phyloP scores from a whole-genome alignment of 208 protist genomes.

The Leishmania major region DNA sequence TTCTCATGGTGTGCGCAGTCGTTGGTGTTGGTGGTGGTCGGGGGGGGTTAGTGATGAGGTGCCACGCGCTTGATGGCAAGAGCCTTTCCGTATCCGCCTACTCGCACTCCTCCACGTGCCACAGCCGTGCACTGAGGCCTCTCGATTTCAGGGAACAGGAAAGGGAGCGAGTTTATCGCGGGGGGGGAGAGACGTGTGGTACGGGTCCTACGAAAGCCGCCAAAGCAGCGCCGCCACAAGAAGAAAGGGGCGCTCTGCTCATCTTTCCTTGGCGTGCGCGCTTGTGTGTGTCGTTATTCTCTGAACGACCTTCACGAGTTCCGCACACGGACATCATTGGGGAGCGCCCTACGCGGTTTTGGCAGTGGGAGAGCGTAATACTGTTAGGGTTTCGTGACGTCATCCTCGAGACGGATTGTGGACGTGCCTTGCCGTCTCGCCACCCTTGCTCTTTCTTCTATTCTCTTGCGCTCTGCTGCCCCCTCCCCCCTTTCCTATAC shows the following conservation, averaged over 20 bases:
- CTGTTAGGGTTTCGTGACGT: background rate
- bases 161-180: background rate
- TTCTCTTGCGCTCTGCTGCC: background rate
- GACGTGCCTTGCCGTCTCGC: background rate
- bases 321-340: background rate
- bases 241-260: background rate
- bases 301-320: background rate
- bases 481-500: background rate
- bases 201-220: background rate
- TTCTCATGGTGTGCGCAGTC: background rate
- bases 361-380: background rate
- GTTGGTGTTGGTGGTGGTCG: background rate
- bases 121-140: background rate
- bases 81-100: background rate
- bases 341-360: background rate
- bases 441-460: background rate
- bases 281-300: background rate
- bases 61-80: background rate
- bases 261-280: background rate
- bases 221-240: background rate
- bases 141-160: background rate
- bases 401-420: background rate
- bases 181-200: background rate
- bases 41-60: background rate
- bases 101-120: background rate